Evolutionary conservation across 176 grass and related monocot genomes (phyloP).

Genomic region (Musa acuminata): DNA sequence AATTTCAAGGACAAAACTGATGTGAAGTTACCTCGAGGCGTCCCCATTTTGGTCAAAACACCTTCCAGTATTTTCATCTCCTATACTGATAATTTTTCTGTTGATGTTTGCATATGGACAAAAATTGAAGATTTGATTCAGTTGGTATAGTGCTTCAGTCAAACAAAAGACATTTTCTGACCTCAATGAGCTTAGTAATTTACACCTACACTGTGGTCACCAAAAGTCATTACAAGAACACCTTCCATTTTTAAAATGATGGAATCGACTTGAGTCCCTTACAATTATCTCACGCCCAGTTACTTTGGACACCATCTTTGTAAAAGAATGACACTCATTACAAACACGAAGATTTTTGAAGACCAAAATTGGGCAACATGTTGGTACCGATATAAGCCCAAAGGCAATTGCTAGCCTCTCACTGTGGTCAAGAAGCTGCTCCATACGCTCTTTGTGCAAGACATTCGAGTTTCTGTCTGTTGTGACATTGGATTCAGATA

Average conservation of each 20-base stretch:
- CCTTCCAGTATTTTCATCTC: too few species aligned
- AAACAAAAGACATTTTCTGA: background rate
- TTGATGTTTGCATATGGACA: too few species aligned
- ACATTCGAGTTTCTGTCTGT: background rate
- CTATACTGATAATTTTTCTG: too few species aligned
- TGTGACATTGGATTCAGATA: background rate
- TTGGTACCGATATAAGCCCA: slow-evolving; percentile 13
- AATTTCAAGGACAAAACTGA: too few species aligned
- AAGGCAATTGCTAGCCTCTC: slow-evolving; percentile 21
- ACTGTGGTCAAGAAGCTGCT: slow-evolving; percentile 25
- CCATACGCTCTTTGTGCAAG: slow-evolving; percentile 8
- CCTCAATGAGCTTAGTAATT: background rate
- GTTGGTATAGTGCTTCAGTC: background rate
- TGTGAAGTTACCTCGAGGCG: too few species aligned
- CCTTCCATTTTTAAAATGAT: slow-evolving; percentile 17
- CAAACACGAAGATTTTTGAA: slow-evolving; percentile 22
- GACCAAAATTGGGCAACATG: slow-evolving; percentile 4
- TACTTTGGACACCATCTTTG: slow-evolving; percentile 1
- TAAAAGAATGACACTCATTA: slow-evolving; percentile 18
- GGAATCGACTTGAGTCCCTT: slow-evolving; percentile 16
- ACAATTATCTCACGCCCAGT: slow-evolving; percentile 14
- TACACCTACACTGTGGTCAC: background rate
- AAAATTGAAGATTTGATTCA: too few species aligned
- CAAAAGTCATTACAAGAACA: slow-evolving; percentile 19
- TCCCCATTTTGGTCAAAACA: too few species aligned